phyloP scores from a whole-genome alignment of 805 yeast genomes.

The Candida pini region DNA sequence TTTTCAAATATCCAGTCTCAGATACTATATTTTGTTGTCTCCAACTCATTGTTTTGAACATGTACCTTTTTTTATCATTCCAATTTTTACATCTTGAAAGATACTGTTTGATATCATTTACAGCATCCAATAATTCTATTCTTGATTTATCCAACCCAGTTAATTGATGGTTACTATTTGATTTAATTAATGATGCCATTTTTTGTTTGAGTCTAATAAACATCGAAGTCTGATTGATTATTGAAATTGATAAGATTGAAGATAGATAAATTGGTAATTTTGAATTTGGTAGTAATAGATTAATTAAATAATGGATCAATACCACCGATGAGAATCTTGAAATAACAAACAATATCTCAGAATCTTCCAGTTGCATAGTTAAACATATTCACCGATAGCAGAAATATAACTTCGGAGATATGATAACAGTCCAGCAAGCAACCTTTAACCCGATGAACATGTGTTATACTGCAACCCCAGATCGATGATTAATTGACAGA shows the following conservation, averaged over 20 bases:
- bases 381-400: too few relatives aligned
- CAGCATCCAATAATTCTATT: slow-evolving; percentile 31
- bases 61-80: slow-evolving; percentile 40
- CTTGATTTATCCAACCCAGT: slow-evolving; percentile 13
- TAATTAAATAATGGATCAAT: slow-evolving; percentile 17
- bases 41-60: slow-evolving; percentile 44
- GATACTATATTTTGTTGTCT: slow-evolving; percentile 52
- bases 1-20: slow-evolving; percentile 47
- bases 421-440: too few relatives aligned
- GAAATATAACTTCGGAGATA: too few relatives aligned
- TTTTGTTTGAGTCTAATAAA: slow-evolving; percentile 11
- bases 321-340: slow-evolving; percentile 25
- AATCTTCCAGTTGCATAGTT: too few relatives aligned
- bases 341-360: too few relatives aligned
- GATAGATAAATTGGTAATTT: slow-evolving; percentile 20
- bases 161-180: slow-evolving; percentile 4
- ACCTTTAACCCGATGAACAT: too few relatives aligned
- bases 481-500: too few relatives aligned
- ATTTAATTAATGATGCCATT: slow-evolving; percentile 2
- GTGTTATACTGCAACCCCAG: too few relatives aligned
- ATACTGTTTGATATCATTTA: slow-evolving; percentile 44
- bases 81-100: slow-evolving; percentile 31
- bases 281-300: slow-evolving; percentile 13
- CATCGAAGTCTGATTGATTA: slow-evolving; percentile 23
- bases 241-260: slow-evolving; percentile 25